phyloP scores from a whole-genome alignment of 163 green algal genomes.

The Scenedesmus sp. region DNA sequence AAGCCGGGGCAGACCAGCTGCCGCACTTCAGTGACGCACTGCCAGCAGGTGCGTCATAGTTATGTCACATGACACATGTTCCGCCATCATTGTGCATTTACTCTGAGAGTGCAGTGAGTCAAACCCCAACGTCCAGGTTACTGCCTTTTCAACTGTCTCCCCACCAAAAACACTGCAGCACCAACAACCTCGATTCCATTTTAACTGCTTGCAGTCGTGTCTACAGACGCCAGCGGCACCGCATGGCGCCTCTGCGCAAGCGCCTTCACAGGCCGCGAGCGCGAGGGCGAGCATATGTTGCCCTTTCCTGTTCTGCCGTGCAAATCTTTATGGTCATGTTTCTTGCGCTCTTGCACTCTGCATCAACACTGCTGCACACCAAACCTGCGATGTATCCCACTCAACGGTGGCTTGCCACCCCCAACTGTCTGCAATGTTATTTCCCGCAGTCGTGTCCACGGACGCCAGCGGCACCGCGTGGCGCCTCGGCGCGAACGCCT shows the following conservation, averaged over 20 bases:
- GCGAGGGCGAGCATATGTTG: constrained; percentile 58
- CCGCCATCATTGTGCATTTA: no score
- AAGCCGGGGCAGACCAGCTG: constrained; percentile 29
- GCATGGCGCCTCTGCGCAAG: constrained; percentile 65
- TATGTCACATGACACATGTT: no score
- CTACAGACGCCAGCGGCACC: constrained; percentile 40
- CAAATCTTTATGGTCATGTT: no score
- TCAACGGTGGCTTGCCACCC: not conserved
- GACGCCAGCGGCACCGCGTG: constrained; percentile 62
- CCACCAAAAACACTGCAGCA: not conserved
- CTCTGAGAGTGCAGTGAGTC: no score
- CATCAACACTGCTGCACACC: not conserved
- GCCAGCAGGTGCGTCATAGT: not conserved
- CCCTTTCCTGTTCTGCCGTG: no score
- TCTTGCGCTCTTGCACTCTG: not conserved
- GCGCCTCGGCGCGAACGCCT: constrained; percentile 58
- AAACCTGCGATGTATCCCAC: no score
- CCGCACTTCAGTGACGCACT: constrained; percentile 21
- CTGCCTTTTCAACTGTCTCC: no score
- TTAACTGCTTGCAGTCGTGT: constrained; percentile 55
- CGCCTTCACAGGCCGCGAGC: constrained; percentile 68
- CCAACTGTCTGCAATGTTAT: not conserved
- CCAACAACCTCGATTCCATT: not conserved
- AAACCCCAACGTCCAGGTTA: no score
- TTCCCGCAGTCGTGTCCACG: constrained; percentile 56